Percentiles rank a stretch among this genome's conserved stretches.
Evolutionary conservation across 1,284 basidiomycete species (phyloP).

Genomic region (Marasmius fiardii): DNA sequence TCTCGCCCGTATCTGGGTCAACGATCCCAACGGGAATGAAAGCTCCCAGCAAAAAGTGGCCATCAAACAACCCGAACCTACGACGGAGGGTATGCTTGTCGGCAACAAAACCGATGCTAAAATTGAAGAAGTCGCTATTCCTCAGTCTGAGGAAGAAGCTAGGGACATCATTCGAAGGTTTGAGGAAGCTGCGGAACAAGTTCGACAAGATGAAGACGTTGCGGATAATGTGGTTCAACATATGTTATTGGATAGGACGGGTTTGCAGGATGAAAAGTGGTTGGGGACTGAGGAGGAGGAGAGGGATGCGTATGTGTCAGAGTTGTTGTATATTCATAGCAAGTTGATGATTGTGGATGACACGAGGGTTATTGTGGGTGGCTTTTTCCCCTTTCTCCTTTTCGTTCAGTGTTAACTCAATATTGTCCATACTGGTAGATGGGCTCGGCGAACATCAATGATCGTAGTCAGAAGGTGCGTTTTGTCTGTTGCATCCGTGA

Average conservation of each 20-base stretch:
- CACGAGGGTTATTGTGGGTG: slow-evolving; percentile 74
- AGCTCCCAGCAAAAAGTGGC: slow-evolving; percentile 48
- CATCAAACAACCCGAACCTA: slow-evolving; percentile 46
- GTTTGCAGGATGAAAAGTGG: slow-evolving; percentile 75
- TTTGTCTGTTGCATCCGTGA: background rate
- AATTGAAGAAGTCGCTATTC: slow-evolving; percentile 59
- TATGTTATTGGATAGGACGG: slow-evolving; percentile 59
- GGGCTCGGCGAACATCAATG: slow-evolving; percentile 89
- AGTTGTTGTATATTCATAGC: slow-evolving; percentile 78
- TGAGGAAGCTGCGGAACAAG: slow-evolving; percentile 52
- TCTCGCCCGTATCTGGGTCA: slow-evolving; percentile 80
- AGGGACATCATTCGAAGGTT: slow-evolving; percentile 61
- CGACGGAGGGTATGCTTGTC: slow-evolving; percentile 34
- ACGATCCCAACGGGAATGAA: slow-evolving; percentile 23
- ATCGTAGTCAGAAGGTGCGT: slow-evolving; percentile 71
- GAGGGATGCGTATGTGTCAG: slow-evolving; percentile 73
- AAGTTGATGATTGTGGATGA: slow-evolving; percentile 96
- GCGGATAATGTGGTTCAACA: slow-evolving; percentile 79
- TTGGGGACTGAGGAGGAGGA: slow-evolving; percentile 81
- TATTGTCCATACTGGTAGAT: slow-evolving; percentile 42
- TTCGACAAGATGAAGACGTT: slow-evolving; percentile 59
- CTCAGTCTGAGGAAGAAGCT: slow-evolving; percentile 64
- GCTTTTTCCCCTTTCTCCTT: background rate
- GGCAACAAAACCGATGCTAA: slow-evolving; percentile 45
- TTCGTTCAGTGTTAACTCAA: background rate